These are phyloP conservation scores for Penicillium sp. DNA, from an alignment of 2,329 filamentous ascomycete genomes.

Conservation along the genomic window DNA sequence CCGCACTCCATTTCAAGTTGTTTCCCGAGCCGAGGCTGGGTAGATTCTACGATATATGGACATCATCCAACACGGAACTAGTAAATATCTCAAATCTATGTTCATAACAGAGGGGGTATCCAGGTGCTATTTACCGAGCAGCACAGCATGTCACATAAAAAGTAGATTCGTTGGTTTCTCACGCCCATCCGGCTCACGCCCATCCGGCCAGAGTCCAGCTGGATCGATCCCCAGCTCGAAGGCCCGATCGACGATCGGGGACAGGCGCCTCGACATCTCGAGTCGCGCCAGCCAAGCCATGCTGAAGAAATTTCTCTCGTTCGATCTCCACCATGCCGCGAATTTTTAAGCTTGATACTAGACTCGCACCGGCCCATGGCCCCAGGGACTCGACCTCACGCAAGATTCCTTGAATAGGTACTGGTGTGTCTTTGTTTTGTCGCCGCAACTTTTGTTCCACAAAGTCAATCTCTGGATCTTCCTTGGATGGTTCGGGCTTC, in stretches of 20 bases:
- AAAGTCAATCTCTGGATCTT: conserved; percentile 51
- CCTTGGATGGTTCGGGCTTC: conserved; percentile 25
- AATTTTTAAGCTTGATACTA: conserved; percentile 62
- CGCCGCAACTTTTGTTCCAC: conserved; percentile 47
- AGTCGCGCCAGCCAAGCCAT: conserved; percentile 52
- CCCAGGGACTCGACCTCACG: conserved; percentile 65
- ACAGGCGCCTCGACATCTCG: conserved; percentile 45
- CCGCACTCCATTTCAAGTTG: not conserved
- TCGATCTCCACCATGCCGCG: conserved; percentile 67
- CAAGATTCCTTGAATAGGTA: conserved; percentile 43
- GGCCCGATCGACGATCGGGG: conserved; percentile 44
- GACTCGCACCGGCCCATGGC: conserved; percentile 67
- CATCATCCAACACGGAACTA: not conserved
- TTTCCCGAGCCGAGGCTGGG: conserved; percentile 5
- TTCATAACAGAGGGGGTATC: conserved; percentile 27
- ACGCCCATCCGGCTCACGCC: conserved; percentile 40
- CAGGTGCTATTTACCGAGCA: conserved; percentile 11
- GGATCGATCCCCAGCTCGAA: conserved; percentile 49
- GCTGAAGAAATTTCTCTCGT: conserved; percentile 63
- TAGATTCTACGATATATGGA: not conserved
- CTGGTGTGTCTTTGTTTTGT: conserved; percentile 40
- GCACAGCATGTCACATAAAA: not conserved
- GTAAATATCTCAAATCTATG: not conserved
- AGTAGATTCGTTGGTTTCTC: not conserved
- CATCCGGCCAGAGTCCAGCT: conserved; percentile 55